These are phyloP conservation scores for Stellera chamaejasme DNA, from an alignment of 345 rosid genomes.

Conservation along the genomic window DNA sequence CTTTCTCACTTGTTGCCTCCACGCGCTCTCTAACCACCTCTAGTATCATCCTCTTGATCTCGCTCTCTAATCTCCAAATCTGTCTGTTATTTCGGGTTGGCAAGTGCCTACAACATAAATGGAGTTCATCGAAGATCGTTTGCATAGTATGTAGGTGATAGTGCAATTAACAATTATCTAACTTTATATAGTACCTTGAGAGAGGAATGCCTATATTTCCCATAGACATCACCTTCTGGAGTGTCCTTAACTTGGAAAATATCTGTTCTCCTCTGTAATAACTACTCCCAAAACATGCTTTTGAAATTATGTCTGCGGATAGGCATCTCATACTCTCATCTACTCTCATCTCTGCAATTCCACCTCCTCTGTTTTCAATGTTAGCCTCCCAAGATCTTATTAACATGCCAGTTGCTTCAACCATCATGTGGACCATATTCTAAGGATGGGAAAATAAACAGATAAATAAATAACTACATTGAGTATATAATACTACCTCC, in stretches of 20 bases:
- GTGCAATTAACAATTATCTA: not conserved
- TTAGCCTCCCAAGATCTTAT: conserved; percentile 28
- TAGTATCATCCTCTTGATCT: conserved; percentile 19
- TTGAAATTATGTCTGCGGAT: conserved; percentile 40
- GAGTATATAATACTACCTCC: no score
- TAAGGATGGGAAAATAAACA: not conserved
- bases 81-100: conserved; percentile 27
- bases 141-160: not conserved
- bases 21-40: conserved; percentile 20
- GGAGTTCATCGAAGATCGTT: conserved; percentile 5
- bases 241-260: conserved; percentile 27
- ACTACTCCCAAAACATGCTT: conserved; percentile 43
- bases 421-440: conserved; percentile 37
- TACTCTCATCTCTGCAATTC: conserved; percentile 14
- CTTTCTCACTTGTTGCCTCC: conserved; percentile 17
- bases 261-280: conserved; percentile 39
- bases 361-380: conserved; percentile 11
- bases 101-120: conserved; percentile 15
- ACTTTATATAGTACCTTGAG: conserved; percentile 13
- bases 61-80: conserved; percentile 35
- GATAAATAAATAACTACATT: no score
- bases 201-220: conserved; percentile 21
- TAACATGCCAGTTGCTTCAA: conserved; percentile 19
- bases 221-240: conserved; percentile 25
- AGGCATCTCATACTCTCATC: conserved; percentile 29